Evolutionary conservation across 2,329 filamentous ascomycete species (phyloP).

Genomic region (Cytospora chrysosperma): DNA sequence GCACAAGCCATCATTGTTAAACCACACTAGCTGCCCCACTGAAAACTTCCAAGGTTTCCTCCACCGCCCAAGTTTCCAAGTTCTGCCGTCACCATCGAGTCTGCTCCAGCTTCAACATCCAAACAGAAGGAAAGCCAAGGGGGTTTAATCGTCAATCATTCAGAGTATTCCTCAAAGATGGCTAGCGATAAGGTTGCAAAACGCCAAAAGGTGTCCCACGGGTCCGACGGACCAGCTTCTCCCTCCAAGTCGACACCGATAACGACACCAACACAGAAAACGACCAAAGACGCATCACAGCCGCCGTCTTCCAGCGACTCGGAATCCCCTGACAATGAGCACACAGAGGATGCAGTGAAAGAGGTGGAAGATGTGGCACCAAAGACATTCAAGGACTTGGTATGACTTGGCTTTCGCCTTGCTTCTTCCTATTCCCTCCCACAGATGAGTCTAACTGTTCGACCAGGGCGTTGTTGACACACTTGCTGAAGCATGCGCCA

Average conservation of each 20-base stretch:
- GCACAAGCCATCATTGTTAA: neutral
- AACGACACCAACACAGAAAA: conserved; percentile 20
- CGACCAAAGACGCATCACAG: conserved; percentile 14
- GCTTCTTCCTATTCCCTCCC: neutral
- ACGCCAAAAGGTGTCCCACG: conserved; percentile 41
- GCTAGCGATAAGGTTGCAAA: conserved; percentile 32
- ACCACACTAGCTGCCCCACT: conserved; percentile 1
- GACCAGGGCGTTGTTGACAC: conserved; percentile 77
- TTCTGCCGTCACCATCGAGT: neutral
- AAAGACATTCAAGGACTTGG: conserved; percentile 69
- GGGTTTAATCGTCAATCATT: neutral
- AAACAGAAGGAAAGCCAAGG: neutral
- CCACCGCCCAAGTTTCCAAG: neutral
- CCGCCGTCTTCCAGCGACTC: conserved; percentile 25
- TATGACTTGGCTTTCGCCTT: conserved; percentile 30
- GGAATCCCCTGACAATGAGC: conserved; percentile 23
- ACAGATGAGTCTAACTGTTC: neutral
- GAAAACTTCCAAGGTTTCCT: conserved; percentile 12
- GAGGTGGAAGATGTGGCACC: conserved; percentile 28
- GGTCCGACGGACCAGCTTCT: conserved; percentile 17
- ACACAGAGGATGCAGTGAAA: conserved; percentile 30
- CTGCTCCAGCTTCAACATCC: neutral
- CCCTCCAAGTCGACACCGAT: conserved; percentile 18
- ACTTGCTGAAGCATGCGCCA: conserved; percentile 83
- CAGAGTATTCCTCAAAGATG: neutral